A percentile compares a stretch with the other conserved stretches of the same genome.
Conservation (phyloP, 208 protist species). For the Trypanosoma platydactyli region DNA sequence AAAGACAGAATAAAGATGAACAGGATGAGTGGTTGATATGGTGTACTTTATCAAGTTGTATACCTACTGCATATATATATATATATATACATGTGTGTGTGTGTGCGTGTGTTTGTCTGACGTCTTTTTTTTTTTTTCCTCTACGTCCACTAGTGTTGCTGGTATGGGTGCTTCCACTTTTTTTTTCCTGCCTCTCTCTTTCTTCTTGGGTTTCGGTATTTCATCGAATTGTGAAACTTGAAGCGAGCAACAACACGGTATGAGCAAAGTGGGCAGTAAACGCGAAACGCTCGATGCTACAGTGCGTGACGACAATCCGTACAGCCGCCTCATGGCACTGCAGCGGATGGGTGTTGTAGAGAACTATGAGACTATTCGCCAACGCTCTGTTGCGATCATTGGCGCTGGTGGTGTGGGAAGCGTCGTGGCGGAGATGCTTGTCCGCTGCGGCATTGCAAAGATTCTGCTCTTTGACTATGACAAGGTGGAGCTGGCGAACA, state of each 20-base stretch:
- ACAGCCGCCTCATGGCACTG: slow-evolving; percentile 96
- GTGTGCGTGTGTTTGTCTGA: too few relatives aligned
- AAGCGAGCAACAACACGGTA: not conserved
- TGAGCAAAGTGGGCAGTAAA: slow-evolving; percentile 23
- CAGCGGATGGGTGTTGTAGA: slow-evolving; percentile 98
- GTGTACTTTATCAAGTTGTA: too few relatives aligned
- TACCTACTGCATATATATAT: too few relatives aligned
- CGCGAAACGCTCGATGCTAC: slow-evolving; percentile 67
- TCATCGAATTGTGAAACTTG: too few relatives aligned
- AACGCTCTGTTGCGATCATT: slow-evolving; percentile 91
- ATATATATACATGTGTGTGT: too few relatives aligned
- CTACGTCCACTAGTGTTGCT: too few relatives aligned
- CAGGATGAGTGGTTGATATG: not conserved
- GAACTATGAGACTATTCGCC: slow-evolving; percentile 95
- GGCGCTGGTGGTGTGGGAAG: slow-evolving; percentile 95
- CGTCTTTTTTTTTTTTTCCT: too few relatives aligned
- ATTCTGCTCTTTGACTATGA: slow-evolving; percentile 98
- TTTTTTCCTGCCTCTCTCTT: slow-evolving; percentile 4
- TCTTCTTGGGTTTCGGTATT: not conserved
- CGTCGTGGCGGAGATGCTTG: slow-evolving; percentile 98
- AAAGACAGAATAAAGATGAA: not conserved
- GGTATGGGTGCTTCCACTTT: too few relatives aligned
- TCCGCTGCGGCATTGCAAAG: slow-evolving; percentile 97
- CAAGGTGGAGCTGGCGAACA: slow-evolving; percentile 97
- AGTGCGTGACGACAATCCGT: slow-evolving; percentile 94